Base-by-base conservation (phyloP, 2,329 filamentous ascomycete genomes). In the Chalara sp. region DNA sequence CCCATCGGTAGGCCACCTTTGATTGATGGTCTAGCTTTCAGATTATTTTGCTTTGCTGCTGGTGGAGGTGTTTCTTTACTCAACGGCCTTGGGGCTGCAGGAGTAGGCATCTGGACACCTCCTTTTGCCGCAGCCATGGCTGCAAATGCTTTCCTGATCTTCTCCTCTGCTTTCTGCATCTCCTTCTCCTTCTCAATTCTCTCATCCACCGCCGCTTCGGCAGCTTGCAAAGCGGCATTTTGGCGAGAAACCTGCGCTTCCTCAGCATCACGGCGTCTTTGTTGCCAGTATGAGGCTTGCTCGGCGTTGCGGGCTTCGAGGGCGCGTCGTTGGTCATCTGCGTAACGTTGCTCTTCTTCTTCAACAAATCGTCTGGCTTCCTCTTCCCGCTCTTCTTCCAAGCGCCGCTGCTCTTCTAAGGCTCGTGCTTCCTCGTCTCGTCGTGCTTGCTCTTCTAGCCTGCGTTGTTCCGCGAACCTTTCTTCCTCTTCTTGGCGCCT, bases 131-230 rank as follows among this genome's bases (percentile, higher is more conserved):
- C 39, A 7, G 55, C 55, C 44, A 57, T 42, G 0, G 46, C 49
- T 30, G 55, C 55, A 42, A 57, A 57, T 0, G 55, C 55, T 35
- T 43, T 30, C 6, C 46, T 44, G 12, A 57, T 57, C 31, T 55
- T 57, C 37, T 50, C 51, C 28, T 57, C 55, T 1, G 55, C 55
- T 37, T 50, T 55, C 5, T 29, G 35, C 42, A 57, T 53, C 37
- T 57, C 49, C n/a, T 55, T 41, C 32, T 57, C 53, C 29, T 52
- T 53, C 2, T 50, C 53, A 11, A 55, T 21, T 1, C 50, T 51
- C 6, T 43, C 29, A 5, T 53, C 52, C 11, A 45, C 52, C 6
- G 39, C 30, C 10, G 29, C 44, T 40, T 43, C 32, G 28, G 43
- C 32, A 30, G n/a, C 8, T 32, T 13, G 28, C 32, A 30, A 30